A percentile compares a stretch with the other conserved stretches of the same genome.
phyloP scores from a whole-genome alignment of 2,329 filamentous ascomycete species.

The Epichloe amarillans region DNA sequence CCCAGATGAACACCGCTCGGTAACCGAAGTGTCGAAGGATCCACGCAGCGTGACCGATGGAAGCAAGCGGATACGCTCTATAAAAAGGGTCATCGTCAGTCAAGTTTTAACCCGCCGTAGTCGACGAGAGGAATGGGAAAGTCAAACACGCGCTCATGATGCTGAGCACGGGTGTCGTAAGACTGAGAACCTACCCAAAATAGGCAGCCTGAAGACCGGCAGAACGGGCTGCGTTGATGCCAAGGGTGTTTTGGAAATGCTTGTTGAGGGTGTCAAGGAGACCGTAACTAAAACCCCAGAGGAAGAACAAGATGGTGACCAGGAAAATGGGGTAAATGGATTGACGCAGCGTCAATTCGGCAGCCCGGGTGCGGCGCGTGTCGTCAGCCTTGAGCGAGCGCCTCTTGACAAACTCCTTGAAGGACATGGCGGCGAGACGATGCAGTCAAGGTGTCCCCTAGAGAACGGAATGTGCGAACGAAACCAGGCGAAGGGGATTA shows the following conservation, averaged over 20 bases:
- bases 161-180: no score
- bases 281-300: constrained; percentile 34
- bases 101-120: constrained; percentile 7
- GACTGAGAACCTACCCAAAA: constrained; percentile 33
- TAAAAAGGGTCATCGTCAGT: constrained; percentile 18
- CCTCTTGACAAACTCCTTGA: constrained; percentile 30
- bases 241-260: constrained; percentile 33
- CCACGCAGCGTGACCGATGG: constrained; percentile 49
- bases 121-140: no score
- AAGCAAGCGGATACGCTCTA: constrained; percentile 55
- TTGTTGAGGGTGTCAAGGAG: constrained; percentile 35
- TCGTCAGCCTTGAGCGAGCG: constrained; percentile 32
- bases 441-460: neutral
- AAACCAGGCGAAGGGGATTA: neutral
- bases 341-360: constrained; percentile 49
- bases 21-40: constrained; percentile 54
- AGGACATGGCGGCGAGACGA: constrained; percentile 19
- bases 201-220: constrained; percentile 37
- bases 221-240: constrained; percentile 30
- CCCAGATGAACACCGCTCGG: constrained; percentile 54
- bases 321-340: constrained; percentile 54
- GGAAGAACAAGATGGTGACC: constrained; percentile 32
- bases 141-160: no score
- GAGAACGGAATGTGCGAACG: neutral
- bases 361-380: constrained; percentile 26